phyloP scores from a whole-genome alignment of 345 rosid species.

The Arabis alpina region DNA sequence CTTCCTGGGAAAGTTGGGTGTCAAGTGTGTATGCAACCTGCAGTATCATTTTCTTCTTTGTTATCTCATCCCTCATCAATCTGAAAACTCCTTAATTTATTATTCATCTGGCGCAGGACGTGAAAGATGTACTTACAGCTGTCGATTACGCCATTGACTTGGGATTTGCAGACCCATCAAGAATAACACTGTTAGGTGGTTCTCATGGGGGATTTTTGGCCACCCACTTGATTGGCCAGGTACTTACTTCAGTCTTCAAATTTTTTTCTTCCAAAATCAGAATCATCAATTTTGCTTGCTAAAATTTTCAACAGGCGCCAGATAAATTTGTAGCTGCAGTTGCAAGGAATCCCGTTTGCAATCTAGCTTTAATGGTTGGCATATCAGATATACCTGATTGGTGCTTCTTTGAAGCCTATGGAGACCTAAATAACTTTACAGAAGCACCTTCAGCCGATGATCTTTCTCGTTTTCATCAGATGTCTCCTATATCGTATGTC shows the following conservation, averaged over 20 bases:
- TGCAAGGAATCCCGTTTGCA: conserved; percentile 86
- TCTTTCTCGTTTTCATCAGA: conserved; percentile 62
- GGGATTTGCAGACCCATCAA: conserved; percentile 75
- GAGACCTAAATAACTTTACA: conserved; percentile 60
- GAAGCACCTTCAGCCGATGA: conserved; percentile 78
- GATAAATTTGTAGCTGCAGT: conserved; percentile 90
- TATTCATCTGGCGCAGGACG: too few relatives aligned
- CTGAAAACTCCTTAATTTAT: too few relatives aligned
- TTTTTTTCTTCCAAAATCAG: too few relatives aligned
- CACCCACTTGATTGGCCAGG: conserved; percentile 98
- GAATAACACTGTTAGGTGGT: conserved; percentile 77
- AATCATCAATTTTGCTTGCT: conserved; percentile 7
- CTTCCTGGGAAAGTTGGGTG: too few relatives aligned
- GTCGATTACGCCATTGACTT: conserved; percentile 51
- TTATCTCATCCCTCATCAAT: too few relatives aligned
- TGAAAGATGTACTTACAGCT: too few relatives aligned
- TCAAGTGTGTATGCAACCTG: too few relatives aligned
- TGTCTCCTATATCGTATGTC: conserved; percentile 84
- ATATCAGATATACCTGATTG: conserved; percentile 91
- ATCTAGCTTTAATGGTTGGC: conserved; percentile 79
- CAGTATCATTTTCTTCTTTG: conserved; percentile 4
- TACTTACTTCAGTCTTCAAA: conserved; percentile 20
- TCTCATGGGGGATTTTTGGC: conserved; percentile 96
- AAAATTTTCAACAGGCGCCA: conserved; percentile 60
- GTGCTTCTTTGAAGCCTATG: conserved; percentile 76